Base-by-base conservation (phyloP, 2,329 filamentous ascomycete species). In the Cladobotryum protrusum region DNA sequence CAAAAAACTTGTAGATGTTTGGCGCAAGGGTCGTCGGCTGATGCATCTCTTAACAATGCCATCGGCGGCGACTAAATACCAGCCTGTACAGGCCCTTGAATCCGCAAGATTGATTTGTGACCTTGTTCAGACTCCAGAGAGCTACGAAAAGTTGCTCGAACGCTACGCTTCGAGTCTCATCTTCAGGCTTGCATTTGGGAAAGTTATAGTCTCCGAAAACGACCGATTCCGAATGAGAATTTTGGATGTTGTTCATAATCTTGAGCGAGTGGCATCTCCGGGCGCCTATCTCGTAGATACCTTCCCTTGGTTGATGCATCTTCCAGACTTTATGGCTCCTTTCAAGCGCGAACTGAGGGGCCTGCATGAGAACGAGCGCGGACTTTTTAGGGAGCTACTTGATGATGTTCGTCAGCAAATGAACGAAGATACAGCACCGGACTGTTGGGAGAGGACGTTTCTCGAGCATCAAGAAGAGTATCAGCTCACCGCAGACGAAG, bases 371-470 rank as follows among this genome's bases (percentile, higher is more conserved):
- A 32, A 34, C 4, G 43, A 45, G 43, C 35, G 33, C 13, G 17
- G 12, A 12, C 32, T 40, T 9, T 73, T 76, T 36, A 18, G 19
- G 15, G 14, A 19, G 56, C 57, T 76, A 14, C 58, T 61, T 45
- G 67, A 43, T 70, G 72, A 12, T 74, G 75, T 45, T 43, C 55
- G 5, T 56, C 53, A 72, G 33, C 71, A 77, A 61, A 59, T 50
- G 19, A 64, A 67, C 13, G 65, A 72, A 32, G 68, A 75, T 24
- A 72, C 75, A 55, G 62, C 68, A 20, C 74, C 73, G 59, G 72
- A 73, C 7, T 71, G 70, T 46, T 77, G 74, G 57, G 77, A 76
- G 72, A 67, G 77, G 20, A 74, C 74, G 0, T 77, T 77, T 55
- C 66, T 45, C 15, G 43, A 36, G 35, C 33, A 36, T 13, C 32